Percentiles rank a stretch among this genome's conserved stretches.
These are phyloP conservation scores for Gossypium longicalyx DNA, from an alignment of 345 rosid genomes.

Conservation along the genomic window DNA sequence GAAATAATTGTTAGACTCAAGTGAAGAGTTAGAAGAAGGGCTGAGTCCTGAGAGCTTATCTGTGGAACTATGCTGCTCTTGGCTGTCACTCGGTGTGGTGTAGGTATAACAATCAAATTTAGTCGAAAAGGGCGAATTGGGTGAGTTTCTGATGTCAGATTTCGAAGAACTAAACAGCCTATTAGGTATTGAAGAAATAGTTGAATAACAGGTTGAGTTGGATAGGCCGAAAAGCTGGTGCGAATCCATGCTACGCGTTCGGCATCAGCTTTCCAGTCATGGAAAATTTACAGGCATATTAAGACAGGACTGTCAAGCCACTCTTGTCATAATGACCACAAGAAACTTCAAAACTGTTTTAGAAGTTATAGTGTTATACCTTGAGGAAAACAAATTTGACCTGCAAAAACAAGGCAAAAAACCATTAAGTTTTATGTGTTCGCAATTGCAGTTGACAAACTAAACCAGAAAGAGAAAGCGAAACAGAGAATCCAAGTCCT, in stretches of 20 bases:
- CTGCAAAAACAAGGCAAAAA: constrained; percentile 22
- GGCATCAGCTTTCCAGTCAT: constrained; percentile 26
- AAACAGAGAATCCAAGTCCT: neutral
- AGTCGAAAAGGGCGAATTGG: constrained; percentile 36
- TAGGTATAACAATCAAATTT: constrained; percentile 37
- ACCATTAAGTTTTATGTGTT: neutral
- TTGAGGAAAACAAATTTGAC: constrained; percentile 19
- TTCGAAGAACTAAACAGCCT: constrained; percentile 33
- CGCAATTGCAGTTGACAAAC: neutral
- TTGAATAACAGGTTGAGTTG: constrained; percentile 33
- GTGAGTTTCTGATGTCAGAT: constrained; percentile 36
- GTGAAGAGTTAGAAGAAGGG: constrained; percentile 44
- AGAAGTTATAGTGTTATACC: neutral
- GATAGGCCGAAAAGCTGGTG: constrained; percentile 40
- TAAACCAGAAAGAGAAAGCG: neutral
- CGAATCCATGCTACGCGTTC: constrained; percentile 40
- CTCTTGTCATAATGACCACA: neutral
- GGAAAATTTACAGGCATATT: neutral
- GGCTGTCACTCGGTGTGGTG: constrained; percentile 43
- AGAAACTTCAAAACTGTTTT: constrained; percentile 8
- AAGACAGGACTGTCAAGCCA: neutral
- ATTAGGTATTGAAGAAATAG: constrained; percentile 34
- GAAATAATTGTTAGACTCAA: constrained; percentile 31
- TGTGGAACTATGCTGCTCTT: constrained; percentile 42
- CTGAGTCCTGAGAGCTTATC: constrained; percentile 43